Conservation (phyloP, 495 filamentous ascomycete genomes). For the Penicillium cinerascens region DNA sequence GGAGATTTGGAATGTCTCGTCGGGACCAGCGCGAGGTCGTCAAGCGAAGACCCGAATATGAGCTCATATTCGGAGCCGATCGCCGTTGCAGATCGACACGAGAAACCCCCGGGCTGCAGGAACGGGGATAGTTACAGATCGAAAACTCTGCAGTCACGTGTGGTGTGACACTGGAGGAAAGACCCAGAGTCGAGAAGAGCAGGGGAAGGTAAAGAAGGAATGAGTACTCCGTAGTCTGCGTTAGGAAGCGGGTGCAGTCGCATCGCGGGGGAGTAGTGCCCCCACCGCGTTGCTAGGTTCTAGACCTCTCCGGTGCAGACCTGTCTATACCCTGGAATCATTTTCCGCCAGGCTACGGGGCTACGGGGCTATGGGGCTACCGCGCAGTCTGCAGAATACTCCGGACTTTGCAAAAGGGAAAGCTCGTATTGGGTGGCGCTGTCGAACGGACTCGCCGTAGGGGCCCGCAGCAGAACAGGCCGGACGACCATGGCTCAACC, state of each 20-base stretch:
- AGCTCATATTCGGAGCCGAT: not conserved
- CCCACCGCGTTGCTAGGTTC: slow-evolving; percentile 11
- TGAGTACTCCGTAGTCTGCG: not conserved
- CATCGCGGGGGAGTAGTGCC: slow-evolving; percentile 13
- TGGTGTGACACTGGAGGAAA: not conserved
- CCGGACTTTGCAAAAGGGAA: not conserved
- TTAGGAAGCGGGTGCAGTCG: slow-evolving; percentile 10
- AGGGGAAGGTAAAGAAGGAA: not conserved
- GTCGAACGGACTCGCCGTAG: slow-evolving; percentile 15
- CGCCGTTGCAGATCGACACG: not conserved
- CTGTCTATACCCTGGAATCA: not conserved
- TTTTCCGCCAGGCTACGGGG: no score
- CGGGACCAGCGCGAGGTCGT: no score
- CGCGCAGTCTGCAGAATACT: no score
- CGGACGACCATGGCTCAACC: slow-evolving; percentile 18
- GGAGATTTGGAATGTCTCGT: no score
- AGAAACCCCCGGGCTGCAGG: not conserved
- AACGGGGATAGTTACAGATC: not conserved
- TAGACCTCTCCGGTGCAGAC: slow-evolving; percentile 5
- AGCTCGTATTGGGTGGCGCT: slow-evolving; percentile 12
- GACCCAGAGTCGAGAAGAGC: not conserved
- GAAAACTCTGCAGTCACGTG: not conserved
- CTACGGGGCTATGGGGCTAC: no score
- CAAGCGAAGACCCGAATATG: not conserved
- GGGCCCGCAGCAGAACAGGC: not conserved